phyloP scores from a whole-genome alignment of 208 protist genomes.

The Hexamita inflata region DNA sequence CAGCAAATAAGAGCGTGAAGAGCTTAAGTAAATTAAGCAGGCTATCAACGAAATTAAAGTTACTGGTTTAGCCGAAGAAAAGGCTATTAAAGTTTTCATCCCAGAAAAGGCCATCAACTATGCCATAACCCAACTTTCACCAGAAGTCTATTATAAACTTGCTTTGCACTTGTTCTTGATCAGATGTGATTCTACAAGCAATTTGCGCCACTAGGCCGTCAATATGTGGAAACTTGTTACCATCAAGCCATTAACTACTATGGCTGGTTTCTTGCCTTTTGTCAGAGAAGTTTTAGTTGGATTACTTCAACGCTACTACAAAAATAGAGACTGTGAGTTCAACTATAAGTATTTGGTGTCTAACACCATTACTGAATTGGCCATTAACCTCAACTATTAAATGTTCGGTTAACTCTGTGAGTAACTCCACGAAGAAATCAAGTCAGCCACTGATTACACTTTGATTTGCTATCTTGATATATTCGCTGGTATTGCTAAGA shows the following conservation, averaged over 20 bases:
- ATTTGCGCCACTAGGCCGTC: background rate
- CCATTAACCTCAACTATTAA: background rate
- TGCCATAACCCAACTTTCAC: background rate
- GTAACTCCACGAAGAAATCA: background rate
- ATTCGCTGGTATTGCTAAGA: background rate
- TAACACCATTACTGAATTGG: background rate
- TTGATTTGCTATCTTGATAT: background rate
- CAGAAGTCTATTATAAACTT: background rate
- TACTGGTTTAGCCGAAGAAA: background rate
- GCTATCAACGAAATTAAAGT: background rate
- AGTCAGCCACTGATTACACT: background rate
- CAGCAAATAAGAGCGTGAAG: background rate
- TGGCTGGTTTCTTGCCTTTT: background rate
- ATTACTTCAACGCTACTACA: background rate
- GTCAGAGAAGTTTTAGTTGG: background rate
- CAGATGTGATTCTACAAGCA: background rate
- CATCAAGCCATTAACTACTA: background rate
- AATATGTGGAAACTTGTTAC: background rate
- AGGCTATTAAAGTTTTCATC: background rate
- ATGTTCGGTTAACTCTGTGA: background rate
- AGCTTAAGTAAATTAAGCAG: background rate
- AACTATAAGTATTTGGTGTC: background rate
- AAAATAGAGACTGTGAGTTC: background rate
- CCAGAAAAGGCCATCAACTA: background rate
- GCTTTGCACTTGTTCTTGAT: background rate